phyloP scores from a whole-genome alignment of 2,329 filamentous ascomycete species.

The Nemania sp. region DNA sequence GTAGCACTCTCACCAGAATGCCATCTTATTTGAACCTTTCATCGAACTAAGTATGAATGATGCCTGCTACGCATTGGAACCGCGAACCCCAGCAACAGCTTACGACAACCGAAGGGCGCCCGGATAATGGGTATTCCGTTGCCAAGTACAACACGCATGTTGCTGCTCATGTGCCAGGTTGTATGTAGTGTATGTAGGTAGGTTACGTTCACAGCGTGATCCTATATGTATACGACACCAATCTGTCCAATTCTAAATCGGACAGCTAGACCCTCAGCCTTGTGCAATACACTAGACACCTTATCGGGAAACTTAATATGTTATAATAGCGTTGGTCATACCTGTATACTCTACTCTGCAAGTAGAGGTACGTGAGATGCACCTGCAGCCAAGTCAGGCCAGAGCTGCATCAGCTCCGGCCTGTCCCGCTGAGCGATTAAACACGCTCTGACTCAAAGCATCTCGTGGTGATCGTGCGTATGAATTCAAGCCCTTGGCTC shows the following conservation, averaged over 20 bases:
- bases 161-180: slow-evolving; percentile 6
- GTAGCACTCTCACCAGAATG: too few species aligned
- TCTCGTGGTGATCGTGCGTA: slow-evolving; percentile 16
- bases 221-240: background rate
- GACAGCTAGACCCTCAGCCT: slow-evolving; percentile 30
- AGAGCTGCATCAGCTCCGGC: slow-evolving; percentile 41
- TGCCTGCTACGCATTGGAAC: background rate
- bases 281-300: slow-evolving; percentile 23
- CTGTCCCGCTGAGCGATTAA: slow-evolving; percentile 42
- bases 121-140: background rate
- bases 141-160: background rate
- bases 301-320: slow-evolving; percentile 12
- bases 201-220: background rate
- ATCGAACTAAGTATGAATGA: background rate
- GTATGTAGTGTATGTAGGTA: too few species aligned
- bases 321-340: slow-evolving; percentile 19
- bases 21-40: background rate
- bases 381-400: slow-evolving; percentile 32
- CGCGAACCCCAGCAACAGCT: background rate
- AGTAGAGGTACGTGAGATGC: slow-evolving; percentile 22
- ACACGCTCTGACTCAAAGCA: slow-evolving; percentile 10
- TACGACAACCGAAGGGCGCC: background rate
- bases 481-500: slow-evolving; percentile 11
- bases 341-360: background rate
- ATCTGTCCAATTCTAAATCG: slow-evolving; percentile 13